Evolutionary conservation across 2,329 filamentous ascomycete genomes (phyloP), one percentile per base, ranked within the genome.

Genomic region (Clarireedia paspali): DNA sequence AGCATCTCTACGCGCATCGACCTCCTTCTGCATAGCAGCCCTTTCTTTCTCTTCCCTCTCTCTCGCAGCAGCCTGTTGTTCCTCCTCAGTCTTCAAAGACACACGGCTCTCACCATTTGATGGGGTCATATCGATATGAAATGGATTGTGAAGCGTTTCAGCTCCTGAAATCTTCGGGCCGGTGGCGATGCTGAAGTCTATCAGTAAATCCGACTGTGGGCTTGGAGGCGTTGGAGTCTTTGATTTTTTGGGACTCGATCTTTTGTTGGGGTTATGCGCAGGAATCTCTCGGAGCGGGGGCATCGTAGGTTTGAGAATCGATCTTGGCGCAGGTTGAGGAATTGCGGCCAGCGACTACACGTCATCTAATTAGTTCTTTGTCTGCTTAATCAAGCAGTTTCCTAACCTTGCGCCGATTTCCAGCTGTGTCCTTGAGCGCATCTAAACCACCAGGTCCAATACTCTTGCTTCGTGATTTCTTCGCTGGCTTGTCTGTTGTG

Each of bases 381-480:
- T 27, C n/a, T 17, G 45, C 40, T 20, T 34, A n/a, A 10, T 10
- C 27, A 47, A 76, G 63, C 72, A 26, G 52, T 45, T 46, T 42
- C 36, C 57, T 64, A 80, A 94, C 90, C 75, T 90, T 88, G 71
- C 88, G 82, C 65, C 88, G 78, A 70, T 95, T 95, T 36, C 88
- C 89, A 67, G 78, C 82, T 46, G 80, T 81, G 67, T 86, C 80
- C 70, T 87, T 91, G 55, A 95, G 77, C 56, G 87, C 85, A 75
- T 95, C 91, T 47, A 96, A 73, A 26, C 91, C 91, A 50, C 92
- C 94, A 15, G 94, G 92, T 2, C 94, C 94, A 63, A 99, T 85
- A 73, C 92, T 97, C 77, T 96, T 97, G 73, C 92, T 96, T 62
- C 94, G 85, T 57, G 87, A 88, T 73, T 91, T 92, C 74, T 79